Evolutionary conservation across 225 moss, liverwort and hornwort genomes (phyloP).

Genomic region (Straminergon stramineum): DNA sequence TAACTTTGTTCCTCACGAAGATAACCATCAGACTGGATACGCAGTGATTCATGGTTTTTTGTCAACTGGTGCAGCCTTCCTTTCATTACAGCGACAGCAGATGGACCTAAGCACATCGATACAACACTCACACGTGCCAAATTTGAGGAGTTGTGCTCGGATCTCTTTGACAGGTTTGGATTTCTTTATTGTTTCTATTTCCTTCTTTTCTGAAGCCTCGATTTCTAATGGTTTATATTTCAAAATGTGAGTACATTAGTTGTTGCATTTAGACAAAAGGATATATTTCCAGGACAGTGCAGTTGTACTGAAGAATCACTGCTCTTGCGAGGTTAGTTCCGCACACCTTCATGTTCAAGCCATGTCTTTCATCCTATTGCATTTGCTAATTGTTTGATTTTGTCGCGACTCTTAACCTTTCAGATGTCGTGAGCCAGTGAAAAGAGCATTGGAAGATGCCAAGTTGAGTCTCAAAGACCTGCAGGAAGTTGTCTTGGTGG

Average conservation of each 20-base stretch:
- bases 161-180: conserved; percentile 75
- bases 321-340: neutral
- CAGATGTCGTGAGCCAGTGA: conserved; percentile 44
- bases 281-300: neutral
- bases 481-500: conserved; percentile 86
- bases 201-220: neutral
- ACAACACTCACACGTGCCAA: conserved; percentile 65
- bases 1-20: neutral
- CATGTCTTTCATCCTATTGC: neutral
- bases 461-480: conserved; percentile 74
- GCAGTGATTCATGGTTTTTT: neutral
- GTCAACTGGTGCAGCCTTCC: conserved; percentile 53
- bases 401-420: neutral
- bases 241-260: neutral
- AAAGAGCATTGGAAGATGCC: conserved; percentile 69
- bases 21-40: neutral
- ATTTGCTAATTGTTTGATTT: neutral
- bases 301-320: neutral
- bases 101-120: conserved; percentile 91
- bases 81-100: conserved; percentile 86
- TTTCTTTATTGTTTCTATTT: neutral
- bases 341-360: neutral
- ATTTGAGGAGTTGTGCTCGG: conserved; percentile 92
- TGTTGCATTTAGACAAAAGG: neutral
- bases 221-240: neutral